Evolutionary conservation across 768 basidiomycete species (phyloP), one percentile per base, ranked within the genome.

Genomic region (Hebeloma cylindrosporum): DNA sequence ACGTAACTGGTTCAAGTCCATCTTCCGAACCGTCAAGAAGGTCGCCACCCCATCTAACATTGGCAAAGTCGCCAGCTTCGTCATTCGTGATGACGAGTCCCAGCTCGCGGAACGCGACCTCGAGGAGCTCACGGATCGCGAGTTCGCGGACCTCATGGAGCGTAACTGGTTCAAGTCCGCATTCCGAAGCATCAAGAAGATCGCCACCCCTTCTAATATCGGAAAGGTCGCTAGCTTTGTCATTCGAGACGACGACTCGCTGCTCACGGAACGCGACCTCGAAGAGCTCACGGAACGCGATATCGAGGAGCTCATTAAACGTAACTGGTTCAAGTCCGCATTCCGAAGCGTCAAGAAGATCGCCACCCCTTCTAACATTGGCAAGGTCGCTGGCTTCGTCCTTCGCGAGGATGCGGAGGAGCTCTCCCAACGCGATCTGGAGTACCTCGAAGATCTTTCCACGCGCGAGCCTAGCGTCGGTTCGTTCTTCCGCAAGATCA

Each of bases 401-500:
- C 27, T 20, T 6, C 22, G 35, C 6, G 39, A 40, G 20, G 38
- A 40, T 27, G 8, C 13, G 11, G 28, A 30, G 16, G 3, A 29
- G 9, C n/a, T 45, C 16, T 23, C 26, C 11, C 35, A 26, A 21
- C 35, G 44, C 35, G 44, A 47, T 5, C 16, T 40, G 8, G 48
- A 44, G 22, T 31, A 41, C 23, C 17, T 51, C 11, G 44, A 49
- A 23, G 48, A 53, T n/a, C 43, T 53, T 22, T 47, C 47, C 9
- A 48, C 44, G 4, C 47, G 52, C 4, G 48, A 53, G 7, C 52
- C 52, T 5, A 33, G 36, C 22, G 46, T 49, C 34, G 43, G 43
- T 2, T 46, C 50, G 1, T 49, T 45, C 40, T 49, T 53, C 44
- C 37, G 35, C 25, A 53, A 53, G 34, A 18, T 53, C 22, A 49